These are phyloP conservation scores for Botrytis cinerea DNA, from an alignment of 2,329 filamentous ascomycete species.

Conservation along the genomic window DNA sequence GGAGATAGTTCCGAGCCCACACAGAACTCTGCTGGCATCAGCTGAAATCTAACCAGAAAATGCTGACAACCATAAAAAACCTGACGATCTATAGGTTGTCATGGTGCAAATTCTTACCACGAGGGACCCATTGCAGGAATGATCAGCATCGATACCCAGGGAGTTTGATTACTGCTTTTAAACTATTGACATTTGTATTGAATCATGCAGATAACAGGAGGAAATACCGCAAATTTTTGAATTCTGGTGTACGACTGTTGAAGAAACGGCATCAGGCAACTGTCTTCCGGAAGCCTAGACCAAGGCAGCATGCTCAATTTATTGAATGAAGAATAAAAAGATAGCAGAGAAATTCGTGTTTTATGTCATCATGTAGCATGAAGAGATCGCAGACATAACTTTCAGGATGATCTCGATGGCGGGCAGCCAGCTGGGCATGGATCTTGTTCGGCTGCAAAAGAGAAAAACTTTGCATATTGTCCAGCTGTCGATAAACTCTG, in stretches of 20 bases:
- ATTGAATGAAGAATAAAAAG: not conserved
- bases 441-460: too few relatives aligned
- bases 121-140: not conserved
- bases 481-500: not conserved
- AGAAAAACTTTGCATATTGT: not conserved
- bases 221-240: not conserved
- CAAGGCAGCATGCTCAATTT: not conserved
- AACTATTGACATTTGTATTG: slow-evolving; percentile 49
- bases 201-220: slow-evolving; percentile 47
- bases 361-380: not conserved
- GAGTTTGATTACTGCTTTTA: slow-evolving; percentile 9
- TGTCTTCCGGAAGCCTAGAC: not conserved
- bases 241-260: not conserved
- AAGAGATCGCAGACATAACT: not conserved
- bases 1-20: slow-evolving; percentile 16
- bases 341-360: too few relatives aligned
- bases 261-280: not conserved
- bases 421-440: not conserved
- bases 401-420: not conserved
- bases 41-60: slow-evolving; percentile 33
- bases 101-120: not conserved
- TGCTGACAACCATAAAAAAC: not conserved
- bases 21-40: slow-evolving; percentile 26
- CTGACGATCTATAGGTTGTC: not conserved
- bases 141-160: slow-evolving; percentile 23